A percentile compares a stretch with the other conserved stretches of the same genome.
These are phyloP conservation scores for Aspergillus sclerotiicarbonarius DNA, from an alignment of 495 filamentous ascomycete species.

Conservation along the genomic window DNA sequence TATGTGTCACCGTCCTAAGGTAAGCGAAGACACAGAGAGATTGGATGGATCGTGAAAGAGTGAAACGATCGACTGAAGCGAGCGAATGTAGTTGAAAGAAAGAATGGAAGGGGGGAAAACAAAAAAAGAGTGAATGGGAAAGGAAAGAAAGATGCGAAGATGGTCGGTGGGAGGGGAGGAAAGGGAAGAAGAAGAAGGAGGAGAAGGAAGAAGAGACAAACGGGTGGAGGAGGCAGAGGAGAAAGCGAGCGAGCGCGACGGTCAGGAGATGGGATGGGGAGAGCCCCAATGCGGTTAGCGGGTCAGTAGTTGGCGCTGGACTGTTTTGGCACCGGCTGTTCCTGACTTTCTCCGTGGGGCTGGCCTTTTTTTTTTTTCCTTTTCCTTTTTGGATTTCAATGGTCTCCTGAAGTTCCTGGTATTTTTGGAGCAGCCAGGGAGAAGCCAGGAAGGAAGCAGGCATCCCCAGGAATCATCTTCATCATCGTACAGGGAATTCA, in stretches of 20 bases:
- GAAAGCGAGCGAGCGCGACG: constrained; percentile 6
- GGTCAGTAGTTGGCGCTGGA: constrained; percentile 8
- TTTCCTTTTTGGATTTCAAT: constrained; percentile 4
- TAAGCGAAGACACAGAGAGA: constrained; percentile 27
- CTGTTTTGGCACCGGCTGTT: constrained; percentile 15
- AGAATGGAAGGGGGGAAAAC: constrained; percentile 20
- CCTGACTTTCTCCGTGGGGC: constrained; percentile 14
- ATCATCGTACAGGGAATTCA: not conserved
- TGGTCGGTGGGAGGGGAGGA: constrained; percentile 29
- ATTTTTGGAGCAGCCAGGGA: not conserved
- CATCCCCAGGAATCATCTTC: too few species aligned
- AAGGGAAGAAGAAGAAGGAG: constrained; percentile 23
- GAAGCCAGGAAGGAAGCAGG: not conserved
- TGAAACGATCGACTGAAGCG: constrained; percentile 41
- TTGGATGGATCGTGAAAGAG: constrained; percentile 40
- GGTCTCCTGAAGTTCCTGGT: not conserved
- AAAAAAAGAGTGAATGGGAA: constrained; percentile 33
- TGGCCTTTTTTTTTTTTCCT: constrained; percentile 7
- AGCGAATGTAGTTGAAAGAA: constrained; percentile 26
- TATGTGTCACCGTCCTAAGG: constrained; percentile 23
- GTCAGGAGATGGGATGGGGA: constrained; percentile 10
- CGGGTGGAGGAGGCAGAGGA: constrained; percentile 13
- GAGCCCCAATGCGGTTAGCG: constrained; percentile 11
- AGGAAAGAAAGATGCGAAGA: constrained; percentile 33
- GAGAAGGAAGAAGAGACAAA: constrained; percentile 21